Conservation (phyloP, 148 eudicot species). For the Chenopodium quinoa region DNA sequence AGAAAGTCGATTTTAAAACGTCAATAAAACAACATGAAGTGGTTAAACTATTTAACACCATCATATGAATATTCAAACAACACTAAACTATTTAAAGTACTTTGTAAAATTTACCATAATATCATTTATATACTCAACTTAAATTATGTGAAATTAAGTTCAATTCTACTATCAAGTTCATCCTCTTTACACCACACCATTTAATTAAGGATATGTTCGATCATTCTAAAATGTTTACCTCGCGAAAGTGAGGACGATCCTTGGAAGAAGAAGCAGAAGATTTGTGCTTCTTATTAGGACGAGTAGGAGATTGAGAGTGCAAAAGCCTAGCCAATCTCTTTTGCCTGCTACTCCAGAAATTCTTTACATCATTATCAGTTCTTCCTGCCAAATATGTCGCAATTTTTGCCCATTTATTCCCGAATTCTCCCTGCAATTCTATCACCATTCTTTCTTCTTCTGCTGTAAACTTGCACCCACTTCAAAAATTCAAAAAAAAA, state of each 20-base stretch:
- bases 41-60: no score
- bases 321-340: conserved; percentile 63
- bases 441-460: conserved; percentile 78
- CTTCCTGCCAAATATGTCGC: conserved; percentile 66
- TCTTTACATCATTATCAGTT: conserved; percentile 87
- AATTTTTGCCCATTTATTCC: conserved; percentile 87
- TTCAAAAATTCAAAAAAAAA: no score
- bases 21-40: no score
- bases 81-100: no score
- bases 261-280: conserved; percentile 7
- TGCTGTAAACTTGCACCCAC: conserved; percentile 76
- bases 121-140: no score
- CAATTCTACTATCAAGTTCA: no score
- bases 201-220: no score
- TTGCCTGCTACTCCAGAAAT: conserved; percentile 86
- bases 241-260: background rate
- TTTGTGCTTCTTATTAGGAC: background rate
- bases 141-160: no score
- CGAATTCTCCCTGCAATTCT: conserved; percentile 58
- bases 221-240: conserved; percentile 13
- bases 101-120: no score
- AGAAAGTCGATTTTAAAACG: background rate
- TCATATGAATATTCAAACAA: no score
- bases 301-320: conserved; percentile 18
- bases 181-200: no score